Percentiles rank a stretch among this genome's conserved stretches.
phyloP scores from a whole-genome alignment of 2,329 filamentous ascomycete genomes.

The Aspergillus alliaceus region DNA sequence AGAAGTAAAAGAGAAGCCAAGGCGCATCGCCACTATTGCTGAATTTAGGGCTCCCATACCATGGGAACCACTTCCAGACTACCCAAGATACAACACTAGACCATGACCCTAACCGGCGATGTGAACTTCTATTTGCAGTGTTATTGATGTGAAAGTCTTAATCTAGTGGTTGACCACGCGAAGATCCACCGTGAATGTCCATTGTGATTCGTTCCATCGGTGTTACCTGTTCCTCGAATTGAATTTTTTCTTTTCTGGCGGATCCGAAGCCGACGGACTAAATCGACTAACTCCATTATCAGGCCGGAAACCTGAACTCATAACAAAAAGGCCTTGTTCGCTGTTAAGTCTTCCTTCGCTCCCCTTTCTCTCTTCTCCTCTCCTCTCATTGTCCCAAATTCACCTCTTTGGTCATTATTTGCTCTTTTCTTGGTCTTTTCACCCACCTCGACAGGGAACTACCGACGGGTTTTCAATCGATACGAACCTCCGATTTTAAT shows the following conservation, averaged over 20 bases:
- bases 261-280: not conserved
- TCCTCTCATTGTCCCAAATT: not conserved
- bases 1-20: not conserved
- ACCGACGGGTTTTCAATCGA: not conserved
- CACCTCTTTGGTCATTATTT: not conserved
- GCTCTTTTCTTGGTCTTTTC: not conserved
- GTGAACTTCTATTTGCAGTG: not conserved
- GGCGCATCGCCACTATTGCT: not conserved
- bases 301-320: not conserved
- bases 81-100: too few relatives aligned
- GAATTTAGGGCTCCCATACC: not conserved
- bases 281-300: not conserved
- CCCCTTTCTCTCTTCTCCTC: too few relatives aligned
- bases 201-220: not conserved
- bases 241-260: not conserved
- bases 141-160: not conserved
- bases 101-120: not conserved
- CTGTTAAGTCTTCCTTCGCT: not conserved
- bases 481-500: not conserved
- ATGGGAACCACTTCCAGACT: not conserved
- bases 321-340: conserved; percentile 2
- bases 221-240: not conserved
- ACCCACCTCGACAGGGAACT: not conserved
- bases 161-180: not conserved
- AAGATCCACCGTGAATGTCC: not conserved